These are phyloP conservation scores for Penicillium sp. DNA, from an alignment of 2,329 filamentous ascomycete genomes.

Conservation along the genomic window DNA sequence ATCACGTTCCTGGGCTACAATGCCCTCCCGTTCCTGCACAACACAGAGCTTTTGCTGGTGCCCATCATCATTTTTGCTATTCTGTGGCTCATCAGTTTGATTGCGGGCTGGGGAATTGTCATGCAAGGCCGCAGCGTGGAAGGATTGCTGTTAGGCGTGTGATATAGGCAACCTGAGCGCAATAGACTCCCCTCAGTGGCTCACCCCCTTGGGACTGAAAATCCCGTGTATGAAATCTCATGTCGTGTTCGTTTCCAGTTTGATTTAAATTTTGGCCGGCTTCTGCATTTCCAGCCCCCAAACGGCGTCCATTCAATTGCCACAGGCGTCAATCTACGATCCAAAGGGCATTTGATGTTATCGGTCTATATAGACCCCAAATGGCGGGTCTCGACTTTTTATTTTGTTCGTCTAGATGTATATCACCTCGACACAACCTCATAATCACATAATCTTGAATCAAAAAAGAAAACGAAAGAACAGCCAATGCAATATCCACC, in stretches of 20 bases:
- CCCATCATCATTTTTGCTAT: slow-evolving; percentile 63
- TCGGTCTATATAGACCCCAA: slow-evolving; percentile 3
- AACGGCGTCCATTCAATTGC: slow-evolving; percentile 11
- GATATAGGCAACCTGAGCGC: slow-evolving; percentile 3
- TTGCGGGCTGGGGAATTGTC: slow-evolving; percentile 50
- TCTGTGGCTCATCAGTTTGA: slow-evolving; percentile 58
- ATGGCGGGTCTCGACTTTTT: slow-evolving; percentile 2
- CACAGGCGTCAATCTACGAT: slow-evolving; percentile 30
- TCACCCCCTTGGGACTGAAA: not conserved
- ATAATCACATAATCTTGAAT: slow-evolving; percentile 3
- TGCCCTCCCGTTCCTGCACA: slow-evolving; percentile 66
- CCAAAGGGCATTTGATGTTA: slow-evolving; percentile 6
- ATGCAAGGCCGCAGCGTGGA: slow-evolving; percentile 46
- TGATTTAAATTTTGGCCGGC: slow-evolving; percentile 5
- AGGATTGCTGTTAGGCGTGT: slow-evolving; percentile 49
- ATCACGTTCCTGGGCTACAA: slow-evolving; percentile 72
- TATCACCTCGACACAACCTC: not conserved
- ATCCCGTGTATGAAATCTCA: slow-evolving; percentile 19
- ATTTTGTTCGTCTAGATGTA: slow-evolving; percentile 1
- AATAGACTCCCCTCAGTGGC: not conserved
- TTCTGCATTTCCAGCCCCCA: slow-evolving; percentile 12
- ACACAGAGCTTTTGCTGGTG: slow-evolving; percentile 65
- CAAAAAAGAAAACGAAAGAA: not conserved
- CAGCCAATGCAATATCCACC: not conserved
- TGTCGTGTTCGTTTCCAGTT: slow-evolving; percentile 7